Evolutionary conservation across 768 basidiomycete species (phyloP), one percentile per base, ranked within the genome.

Genomic region (Leucocoprinus sp.): DNA sequence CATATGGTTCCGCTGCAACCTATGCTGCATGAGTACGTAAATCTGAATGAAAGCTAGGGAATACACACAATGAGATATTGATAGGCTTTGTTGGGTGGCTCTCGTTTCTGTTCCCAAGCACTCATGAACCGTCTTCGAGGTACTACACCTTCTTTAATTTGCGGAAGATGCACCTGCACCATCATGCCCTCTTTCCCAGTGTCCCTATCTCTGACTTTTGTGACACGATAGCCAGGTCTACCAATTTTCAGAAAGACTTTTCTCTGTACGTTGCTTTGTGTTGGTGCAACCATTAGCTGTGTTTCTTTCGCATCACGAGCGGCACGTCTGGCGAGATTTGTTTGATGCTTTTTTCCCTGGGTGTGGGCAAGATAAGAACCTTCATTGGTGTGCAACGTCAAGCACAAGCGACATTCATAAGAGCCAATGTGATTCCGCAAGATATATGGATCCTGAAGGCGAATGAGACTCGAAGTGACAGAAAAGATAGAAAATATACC

Each of bases 1-100:
- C 96, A 60, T 98, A 99, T 4, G 95, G 93, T 57, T 98, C 96
- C n/a, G 96, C 93, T 14, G 95, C 96, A 50, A 98, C 90, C 95
- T 97, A 47, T 1, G 50, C 49, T 46, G 22, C 1, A 33, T 72
- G 61, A 53, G 69, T 40, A 43, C 17, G 23, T 5, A 12, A 12
- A 34, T 28, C 8, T 14, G 31, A 47, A 65, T 42, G 37, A 11
- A 9, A 48, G 19, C 47, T 21, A 29, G 24, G 8, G 18, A 42
- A 15, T 12, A 78, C 93, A 57, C 57, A 97, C 95, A 50, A 98
- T 89, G 56, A 98, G 78, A 65, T 98, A 98, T 60, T 98, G 96
- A 63, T 95, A 93, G 9, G 91, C 86, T 63, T 92, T 84, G 71
- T 97, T 97, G 1, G 93, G 93, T 8, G 86, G 82, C 63, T 97